phyloP scores from a whole-genome alignment of 805 yeast genomes.

The Isabelozyma gotoi region DNA sequence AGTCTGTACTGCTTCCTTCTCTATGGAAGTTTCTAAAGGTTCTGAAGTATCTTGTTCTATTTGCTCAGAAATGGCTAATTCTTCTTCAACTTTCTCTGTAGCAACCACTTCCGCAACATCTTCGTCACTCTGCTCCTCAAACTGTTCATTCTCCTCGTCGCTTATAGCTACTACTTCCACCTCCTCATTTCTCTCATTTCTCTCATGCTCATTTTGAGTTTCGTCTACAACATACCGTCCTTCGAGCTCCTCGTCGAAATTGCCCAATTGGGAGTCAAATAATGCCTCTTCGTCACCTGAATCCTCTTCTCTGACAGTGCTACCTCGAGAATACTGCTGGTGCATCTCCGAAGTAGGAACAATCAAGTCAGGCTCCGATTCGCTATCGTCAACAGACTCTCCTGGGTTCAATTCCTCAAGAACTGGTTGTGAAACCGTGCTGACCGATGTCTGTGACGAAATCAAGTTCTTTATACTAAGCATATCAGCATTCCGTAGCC shows the following conservation, averaged over 20 bases:
- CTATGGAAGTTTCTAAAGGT: not conserved
- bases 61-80: not conserved
- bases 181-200: not conserved
- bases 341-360: not conserved
- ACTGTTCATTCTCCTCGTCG: no score
- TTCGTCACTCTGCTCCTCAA: no score
- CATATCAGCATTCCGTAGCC: not conserved
- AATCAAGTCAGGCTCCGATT: not conserved
- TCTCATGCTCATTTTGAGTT: not conserved
- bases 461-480: not conserved
- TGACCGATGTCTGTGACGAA: not conserved
- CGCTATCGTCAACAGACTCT: slow-evolving; percentile 1
- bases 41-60: not conserved
- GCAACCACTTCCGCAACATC: not conserved
- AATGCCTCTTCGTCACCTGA: not conserved
- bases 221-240: not conserved
- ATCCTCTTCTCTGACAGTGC: not conserved
- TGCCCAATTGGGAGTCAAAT: not conserved
- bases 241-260: not conserved
- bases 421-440: not conserved
- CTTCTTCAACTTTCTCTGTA: not conserved
- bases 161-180: no score
- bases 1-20: not conserved
- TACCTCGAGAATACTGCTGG: not conserved
- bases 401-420: not conserved